These are phyloP conservation scores for Cyclotella cryptica DNA, from an alignment of 108 stramenopile species.

Conservation along the genomic window DNA sequence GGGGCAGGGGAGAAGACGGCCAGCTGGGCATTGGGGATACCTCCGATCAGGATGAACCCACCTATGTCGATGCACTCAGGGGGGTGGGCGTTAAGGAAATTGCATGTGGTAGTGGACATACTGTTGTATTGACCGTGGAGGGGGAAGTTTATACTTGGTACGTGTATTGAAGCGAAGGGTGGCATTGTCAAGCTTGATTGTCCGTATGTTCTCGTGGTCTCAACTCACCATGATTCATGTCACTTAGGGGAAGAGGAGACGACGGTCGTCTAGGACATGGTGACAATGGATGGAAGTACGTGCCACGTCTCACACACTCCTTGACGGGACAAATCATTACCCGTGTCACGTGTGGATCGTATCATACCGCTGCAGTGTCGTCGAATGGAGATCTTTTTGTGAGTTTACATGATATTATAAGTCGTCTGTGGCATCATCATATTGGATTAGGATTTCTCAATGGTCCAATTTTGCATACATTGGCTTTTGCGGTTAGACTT, in stretches of 20 bases:
- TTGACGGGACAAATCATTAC: conserved; percentile 83
- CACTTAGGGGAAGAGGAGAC: conserved; percentile 66
- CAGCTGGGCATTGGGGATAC: conserved; percentile 79
- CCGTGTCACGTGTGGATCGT: conserved; percentile 92
- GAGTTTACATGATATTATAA: background rate
- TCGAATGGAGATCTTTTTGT: conserved; percentile 88
- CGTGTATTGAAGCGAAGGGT: conserved; percentile 5
- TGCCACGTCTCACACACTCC: conserved; percentile 85
- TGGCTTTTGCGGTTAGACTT: conserved; percentile 17
- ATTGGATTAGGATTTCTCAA: conserved; percentile 2
- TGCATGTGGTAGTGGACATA: conserved; percentile 95
- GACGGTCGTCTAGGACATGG: conserved; percentile 95
- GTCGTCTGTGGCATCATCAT: conserved; percentile 19
- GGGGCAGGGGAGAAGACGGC: conserved; percentile 94
- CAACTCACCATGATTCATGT: background rate
- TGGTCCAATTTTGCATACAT: background rate
- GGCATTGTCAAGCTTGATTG: background rate
- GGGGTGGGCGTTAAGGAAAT: conserved; percentile 92
- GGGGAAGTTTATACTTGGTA: conserved; percentile 97
- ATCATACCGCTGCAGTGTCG: conserved; percentile 95
- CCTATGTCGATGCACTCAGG: conserved; percentile 89
- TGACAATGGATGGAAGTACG: conserved; percentile 97
- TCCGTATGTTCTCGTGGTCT: too few species aligned
- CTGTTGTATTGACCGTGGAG: conserved; percentile 90
- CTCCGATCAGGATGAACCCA: conserved; percentile 88